Conservation (phyloP, 2,329 filamentous ascomycete genomes). For the Fusarium tricinctum region DNA sequence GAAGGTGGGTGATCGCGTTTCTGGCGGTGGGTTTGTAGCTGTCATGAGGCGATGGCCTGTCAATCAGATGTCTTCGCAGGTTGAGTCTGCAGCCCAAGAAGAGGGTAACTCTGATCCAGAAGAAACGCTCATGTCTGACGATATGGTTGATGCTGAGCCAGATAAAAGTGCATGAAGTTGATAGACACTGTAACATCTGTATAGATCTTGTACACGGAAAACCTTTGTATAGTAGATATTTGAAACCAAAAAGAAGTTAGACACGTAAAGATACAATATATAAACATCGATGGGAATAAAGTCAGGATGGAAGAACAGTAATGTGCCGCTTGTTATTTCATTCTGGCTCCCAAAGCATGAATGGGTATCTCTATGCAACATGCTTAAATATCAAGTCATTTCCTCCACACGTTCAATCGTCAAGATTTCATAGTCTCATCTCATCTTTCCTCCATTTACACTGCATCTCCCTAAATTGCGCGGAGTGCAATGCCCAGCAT, state of each 20-base stretch:
- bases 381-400: constrained; percentile 45
- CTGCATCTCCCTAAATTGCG: constrained; percentile 28
- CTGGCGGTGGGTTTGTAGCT: constrained; percentile 59
- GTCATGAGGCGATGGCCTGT: constrained; percentile 54
- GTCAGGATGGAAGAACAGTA: constrained; percentile 41
- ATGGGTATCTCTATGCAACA: constrained; percentile 55
- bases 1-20: constrained; percentile 58
- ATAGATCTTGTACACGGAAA: constrained; percentile 5
- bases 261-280: constrained; percentile 3
- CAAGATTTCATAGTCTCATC: constrained; percentile 46
- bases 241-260: not conserved
- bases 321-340: constrained; percentile 51
- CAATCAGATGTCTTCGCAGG: constrained; percentile 20
- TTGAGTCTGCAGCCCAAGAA: constrained; percentile 21
- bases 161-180: constrained; percentile 6
- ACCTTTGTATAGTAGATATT: constrained; percentile 13
- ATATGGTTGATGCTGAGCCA: not conserved
- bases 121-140: not conserved
- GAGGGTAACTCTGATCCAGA: constrained; percentile 20
- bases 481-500: constrained; percentile 49
- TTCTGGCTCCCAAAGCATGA: constrained; percentile 47
- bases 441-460: constrained; percentile 29
- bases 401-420: constrained; percentile 46
- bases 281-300: not conserved
- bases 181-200: not conserved